Base-by-base conservation (phyloP, 2,329 filamentous ascomycete genomes). In the Alternaria brassicicola region DNA sequence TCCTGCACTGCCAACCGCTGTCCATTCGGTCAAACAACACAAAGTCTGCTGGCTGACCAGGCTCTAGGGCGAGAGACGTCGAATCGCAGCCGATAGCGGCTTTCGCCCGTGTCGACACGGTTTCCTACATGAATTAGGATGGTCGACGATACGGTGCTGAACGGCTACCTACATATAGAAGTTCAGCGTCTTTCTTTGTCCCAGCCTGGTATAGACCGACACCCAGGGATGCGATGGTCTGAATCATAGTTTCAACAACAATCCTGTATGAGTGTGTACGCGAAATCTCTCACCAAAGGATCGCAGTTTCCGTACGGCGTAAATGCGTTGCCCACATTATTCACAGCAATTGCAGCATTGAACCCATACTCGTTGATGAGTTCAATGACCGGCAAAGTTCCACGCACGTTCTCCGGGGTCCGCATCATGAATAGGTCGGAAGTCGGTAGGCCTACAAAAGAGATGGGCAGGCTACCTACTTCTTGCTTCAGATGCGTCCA, bases 271-370 rank as follows among this genome's bases (percentile, higher is more conserved):
- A 9, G 1, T 13, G 3, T 59, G 13, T 13, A 36, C 2, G 49
- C 13, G n/a, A 80, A 80, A 19, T 26, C 17, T 25, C 46, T 51
- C 36, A 59, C 56, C 47, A 92, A 71, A 1, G 89, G 89, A 76
- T 91, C 89, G 36, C 84, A 87, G 17, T 80, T 86, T 0, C 89
- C 89, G 68, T 88, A 85, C 0, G 89, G 89, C 6, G 89, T 91
- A 66, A 92, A 91, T 0, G 89, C 88, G 69, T 92, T 92, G 17
- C 89, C 89, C 13, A 92, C 85, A 67, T 92, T 92, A 68, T 91
- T 91, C 35, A 90, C 82, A 2, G 86, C 84, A 5, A 91, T 81
- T 13, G 86, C 86, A 19, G 82, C 86, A 57, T 86, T 81, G 3
- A 91, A 71, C 0, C 80, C 81, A 59, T 86, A 82, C 21, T 84